Evolutionary conservation across 345 rosid species (phyloP).

Genomic region (Citrus sp.): DNA sequence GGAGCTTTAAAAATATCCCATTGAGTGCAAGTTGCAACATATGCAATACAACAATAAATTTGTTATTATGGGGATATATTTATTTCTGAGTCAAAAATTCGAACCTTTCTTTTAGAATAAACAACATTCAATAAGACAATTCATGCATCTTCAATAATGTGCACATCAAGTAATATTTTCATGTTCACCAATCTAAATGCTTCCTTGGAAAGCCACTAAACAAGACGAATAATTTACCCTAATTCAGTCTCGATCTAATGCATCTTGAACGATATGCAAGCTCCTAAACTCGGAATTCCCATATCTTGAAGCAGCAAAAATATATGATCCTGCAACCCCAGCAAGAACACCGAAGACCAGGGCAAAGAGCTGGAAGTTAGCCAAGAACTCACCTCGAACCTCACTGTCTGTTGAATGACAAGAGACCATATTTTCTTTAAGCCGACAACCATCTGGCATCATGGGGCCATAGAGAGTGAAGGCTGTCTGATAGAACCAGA

Average conservation of each 20-base stretch:
- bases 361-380: constrained; percentile 77
- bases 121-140: background rate
- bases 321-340: constrained; percentile 54
- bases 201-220: background rate
- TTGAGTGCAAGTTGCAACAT: background rate
- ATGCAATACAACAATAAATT: background rate
- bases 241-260: constrained; percentile 13
- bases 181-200: background rate
- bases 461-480: constrained; percentile 90
- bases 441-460: constrained; percentile 81
- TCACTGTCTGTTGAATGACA: constrained; percentile 52
- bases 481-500: constrained; percentile 98
- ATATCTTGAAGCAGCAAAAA: constrained; percentile 57
- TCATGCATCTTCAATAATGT: background rate
- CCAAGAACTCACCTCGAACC: constrained; percentile 79
- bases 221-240: constrained; percentile 7
- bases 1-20: background rate
- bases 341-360: constrained; percentile 61
- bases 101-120: background rate
- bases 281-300: constrained; percentile 29
- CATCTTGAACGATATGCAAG: constrained; percentile 23
- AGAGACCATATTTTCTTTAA: constrained; percentile 37
- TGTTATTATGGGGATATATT: background rate
- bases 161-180: background rate
- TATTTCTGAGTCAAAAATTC: background rate